A percentile compares a stretch with the other conserved stretches of the same genome.
Conservation (phyloP, 768 basidiomycete genomes). For the Boletus edulis region DNA sequence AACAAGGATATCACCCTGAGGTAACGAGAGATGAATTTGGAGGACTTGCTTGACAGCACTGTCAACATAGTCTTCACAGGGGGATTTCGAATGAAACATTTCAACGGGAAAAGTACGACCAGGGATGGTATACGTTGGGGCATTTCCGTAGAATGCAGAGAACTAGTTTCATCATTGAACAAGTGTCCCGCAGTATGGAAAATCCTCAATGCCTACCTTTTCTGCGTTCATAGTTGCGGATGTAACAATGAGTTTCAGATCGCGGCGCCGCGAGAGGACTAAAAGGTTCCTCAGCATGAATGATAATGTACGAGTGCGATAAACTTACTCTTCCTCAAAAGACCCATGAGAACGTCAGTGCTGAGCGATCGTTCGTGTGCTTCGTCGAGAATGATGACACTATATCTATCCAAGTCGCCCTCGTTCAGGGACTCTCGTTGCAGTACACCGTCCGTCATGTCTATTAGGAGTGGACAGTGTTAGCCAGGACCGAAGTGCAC, state of each 20-base stretch:
- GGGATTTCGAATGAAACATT: constrained; percentile 92
- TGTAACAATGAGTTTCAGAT: constrained; percentile 95
- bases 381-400: constrained; percentile 97
- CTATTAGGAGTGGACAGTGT: constrained; percentile 37
- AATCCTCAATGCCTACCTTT: constrained; percentile 55
- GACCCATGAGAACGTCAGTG: constrained; percentile 97
- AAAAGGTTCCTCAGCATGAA: constrained; percentile 4
- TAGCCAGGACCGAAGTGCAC: not conserved
- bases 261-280: constrained; percentile 87
- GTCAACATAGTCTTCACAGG: constrained; percentile 99
- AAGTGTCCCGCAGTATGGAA: not conserved
- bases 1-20: constrained; percentile 92
- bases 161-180: constrained; percentile 55
- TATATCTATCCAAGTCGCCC: constrained; percentile 96
- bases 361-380: constrained; percentile 97
- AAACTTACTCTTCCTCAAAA: constrained; percentile 82
- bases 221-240: constrained; percentile 99
- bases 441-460: constrained; percentile 98
- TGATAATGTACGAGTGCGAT: not conserved
- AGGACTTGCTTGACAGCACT: constrained; percentile 97
- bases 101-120: constrained; percentile 98
- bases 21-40: constrained; percentile 91
- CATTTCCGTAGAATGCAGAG: constrained; percentile 92
- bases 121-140: constrained; percentile 91
- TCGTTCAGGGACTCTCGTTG: constrained; percentile 98